Conservation (phyloP, 257 asterid genomes). For the Gardenia jasminoides region DNA sequence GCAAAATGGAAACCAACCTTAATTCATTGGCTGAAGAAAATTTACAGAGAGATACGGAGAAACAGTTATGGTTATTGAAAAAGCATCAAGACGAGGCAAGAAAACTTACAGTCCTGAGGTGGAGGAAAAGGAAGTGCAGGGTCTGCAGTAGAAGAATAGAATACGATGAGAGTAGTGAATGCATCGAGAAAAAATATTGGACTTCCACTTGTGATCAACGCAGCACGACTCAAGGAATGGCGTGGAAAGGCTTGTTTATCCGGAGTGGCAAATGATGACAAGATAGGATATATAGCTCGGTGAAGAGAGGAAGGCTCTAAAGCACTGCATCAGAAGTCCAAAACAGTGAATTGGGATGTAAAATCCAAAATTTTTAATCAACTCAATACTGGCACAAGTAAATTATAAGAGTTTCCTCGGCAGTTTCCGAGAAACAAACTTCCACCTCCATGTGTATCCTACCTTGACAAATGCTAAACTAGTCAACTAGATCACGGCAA, state of each 20-base stretch:
- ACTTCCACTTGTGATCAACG: constrained; percentile 90
- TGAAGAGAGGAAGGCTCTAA: constrained; percentile 84
- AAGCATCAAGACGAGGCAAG: constrained; percentile 5
- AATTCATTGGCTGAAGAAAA: no score
- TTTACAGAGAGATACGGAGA: neutral
- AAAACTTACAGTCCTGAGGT: constrained; percentile 93
- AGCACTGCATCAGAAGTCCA: constrained; percentile 66
- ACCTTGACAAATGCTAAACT: neutral
- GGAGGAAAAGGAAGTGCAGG: constrained; percentile 96
- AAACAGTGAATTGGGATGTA: constrained; percentile 9
- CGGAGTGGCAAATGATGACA: constrained; percentile 75
- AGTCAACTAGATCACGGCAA: neutral
- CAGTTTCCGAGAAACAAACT: neutral
- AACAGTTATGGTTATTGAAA: neutral
- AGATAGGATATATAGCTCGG: constrained; percentile 86
- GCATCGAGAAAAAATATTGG: constrained; percentile 97
- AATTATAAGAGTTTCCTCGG: neutral
- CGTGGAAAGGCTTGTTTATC: constrained; percentile 94
- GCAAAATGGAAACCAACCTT: neutral
- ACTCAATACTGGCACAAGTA: neutral
- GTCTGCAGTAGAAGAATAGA: constrained; percentile 82
- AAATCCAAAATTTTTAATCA: constrained; percentile 9
- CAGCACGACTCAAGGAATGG: constrained; percentile 98
- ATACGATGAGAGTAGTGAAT: constrained; percentile 80
- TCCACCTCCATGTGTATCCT: neutral